Evolutionary conservation across 805 yeast species (phyloP), one percentile per base, ranked within the genome.

Genomic region (Monosporozyma siamensis): DNA sequence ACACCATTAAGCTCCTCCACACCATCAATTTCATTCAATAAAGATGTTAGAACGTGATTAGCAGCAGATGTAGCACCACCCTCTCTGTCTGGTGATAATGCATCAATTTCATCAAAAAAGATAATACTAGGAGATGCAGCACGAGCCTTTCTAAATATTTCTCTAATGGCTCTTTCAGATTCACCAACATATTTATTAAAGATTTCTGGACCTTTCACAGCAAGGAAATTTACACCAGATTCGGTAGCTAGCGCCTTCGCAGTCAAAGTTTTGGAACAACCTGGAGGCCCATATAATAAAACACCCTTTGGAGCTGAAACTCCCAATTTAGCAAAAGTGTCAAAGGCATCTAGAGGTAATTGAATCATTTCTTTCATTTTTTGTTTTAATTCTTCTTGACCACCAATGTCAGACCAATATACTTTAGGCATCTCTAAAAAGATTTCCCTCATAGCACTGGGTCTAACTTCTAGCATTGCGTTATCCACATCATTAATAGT

Each of bases 161-260:
- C 96, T 50, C 98, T 70, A n/a, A 90, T 83, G 2, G 96, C 85
- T 27, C 87, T 71, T 64, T 90, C 98, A 15, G 90, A 80, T 59
- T 90, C 98, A 48, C 98, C 98, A 30, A 92, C 97, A 55, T 84
- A 90, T 62, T 92, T 90, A 64, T 87, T 90, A 57, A 90, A 82
- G 26, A 90, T 77, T 61, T 90, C 98, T 0, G 98, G 98, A 1
- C 98, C 98, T 61, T 92, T 92, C 6, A 90, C 95, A 0, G 97
- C 95, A 41, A 90, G 62, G 61, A 90, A 90, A 54, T 90, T 90
- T 39, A 90, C 73, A 0, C 97, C 97, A 1, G 96, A 82, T 63
- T 90, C 98, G 0, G 95, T 84, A 0, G 97, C 97, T 24, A 90
- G 66, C 0, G 97, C 97, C 56, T 90, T 90, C 2, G 97, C 97